Base-by-base conservation (phyloP, 2,329 filamentous ascomycete species). In the Raffaelea deltoideospora region DNA sequence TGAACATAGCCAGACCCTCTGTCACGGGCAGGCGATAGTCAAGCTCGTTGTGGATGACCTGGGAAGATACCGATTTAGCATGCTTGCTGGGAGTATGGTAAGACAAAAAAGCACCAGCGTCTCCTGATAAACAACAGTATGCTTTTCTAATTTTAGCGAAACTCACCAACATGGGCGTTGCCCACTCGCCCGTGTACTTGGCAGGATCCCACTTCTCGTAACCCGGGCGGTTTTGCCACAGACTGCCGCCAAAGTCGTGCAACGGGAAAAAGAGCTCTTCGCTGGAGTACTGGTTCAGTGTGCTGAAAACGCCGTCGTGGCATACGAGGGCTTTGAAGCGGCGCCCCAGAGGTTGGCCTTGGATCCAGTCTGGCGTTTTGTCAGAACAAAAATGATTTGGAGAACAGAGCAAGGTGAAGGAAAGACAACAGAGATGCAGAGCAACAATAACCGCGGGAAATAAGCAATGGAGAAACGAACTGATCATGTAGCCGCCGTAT, bases 11-110 rank as follows among this genome's bases (percentile, higher is more conserved):
- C 37, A 94, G 57, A 0, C 86, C 87, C 55, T 95, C 88, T 0
- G 79, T 75, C 37, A 96, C 77, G 1, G 86, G 80, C 20, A 95
- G 62, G 15, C 88, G 72, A 53, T 94, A 96, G 55, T 96, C 88
- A 23, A 90, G 67, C 49, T 90, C 84, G 50, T 76, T 88, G 57
- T 96, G 88, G 37, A 96, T 86, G 42, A 74, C 46, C 47, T 55
- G 27, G 4, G 9, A n/a, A n/a, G n/a, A n/a, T n/a, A n/a, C n/a
- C n/a, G n/a, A n/a, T n/a, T n/a, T n/a, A n/a, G n/a, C n/a, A 14
- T 23, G 31, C 11, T 3, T 14, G 6, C 10, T 11, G 29, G 5
- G 5, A 21, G 24, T 18, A 9, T 37, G n/a, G 11, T 3, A 19
- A 30, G 20, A 14, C 2, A 32, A 26, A 27, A n/a, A 6, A 17